Percentiles rank a stretch among this genome's conserved stretches.
These are phyloP conservation scores for Adansonia digitata DNA, from an alignment of 345 rosid species.

Conservation along the genomic window DNA sequence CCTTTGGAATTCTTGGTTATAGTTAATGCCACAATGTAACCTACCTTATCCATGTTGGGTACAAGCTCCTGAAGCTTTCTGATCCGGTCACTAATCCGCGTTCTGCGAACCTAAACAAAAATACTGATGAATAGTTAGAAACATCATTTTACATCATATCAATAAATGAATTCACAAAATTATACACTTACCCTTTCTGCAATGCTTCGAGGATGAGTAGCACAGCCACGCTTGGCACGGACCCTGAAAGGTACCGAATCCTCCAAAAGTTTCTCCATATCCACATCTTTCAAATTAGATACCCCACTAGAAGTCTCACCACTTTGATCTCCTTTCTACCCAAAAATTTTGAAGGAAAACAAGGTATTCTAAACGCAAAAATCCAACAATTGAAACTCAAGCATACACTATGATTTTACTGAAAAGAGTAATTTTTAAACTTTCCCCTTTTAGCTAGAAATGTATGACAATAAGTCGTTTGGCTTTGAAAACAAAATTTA, in stretches of 20 bases:
- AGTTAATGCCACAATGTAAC: background rate
- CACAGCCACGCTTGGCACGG: slow-evolving; percentile 86
- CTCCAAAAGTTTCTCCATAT: slow-evolving; percentile 59
- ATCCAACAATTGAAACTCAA: background rate
- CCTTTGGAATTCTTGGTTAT: background rate
- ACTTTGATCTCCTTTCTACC: slow-evolving; percentile 61
- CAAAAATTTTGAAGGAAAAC: background rate
- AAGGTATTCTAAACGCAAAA: background rate
- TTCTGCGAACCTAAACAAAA: slow-evolving; percentile 67
- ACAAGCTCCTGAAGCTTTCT: slow-evolving; percentile 91
- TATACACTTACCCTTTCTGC: slow-evolving; percentile 68
- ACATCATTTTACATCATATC: background rate
- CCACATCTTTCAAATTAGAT: slow-evolving; percentile 44
- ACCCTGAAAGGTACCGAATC: slow-evolving; percentile 66
- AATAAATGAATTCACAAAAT: too few relatives aligned
- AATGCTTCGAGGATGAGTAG: slow-evolving; percentile 96
- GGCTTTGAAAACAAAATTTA: background rate
- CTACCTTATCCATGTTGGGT: slow-evolving; percentile 90
- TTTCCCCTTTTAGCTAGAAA: background rate
- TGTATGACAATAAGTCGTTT: background rate
- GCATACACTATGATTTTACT: background rate
- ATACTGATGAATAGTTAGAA: background rate
- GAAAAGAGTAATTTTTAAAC: background rate
- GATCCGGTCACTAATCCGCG: slow-evolving; percentile 77
- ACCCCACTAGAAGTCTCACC: slow-evolving; percentile 24